Percentiles rank a stretch among this genome's conserved stretches.
phyloP scores from a whole-genome alignment of 2,329 filamentous ascomycete genomes.

The Cercospora canescens region DNA sequence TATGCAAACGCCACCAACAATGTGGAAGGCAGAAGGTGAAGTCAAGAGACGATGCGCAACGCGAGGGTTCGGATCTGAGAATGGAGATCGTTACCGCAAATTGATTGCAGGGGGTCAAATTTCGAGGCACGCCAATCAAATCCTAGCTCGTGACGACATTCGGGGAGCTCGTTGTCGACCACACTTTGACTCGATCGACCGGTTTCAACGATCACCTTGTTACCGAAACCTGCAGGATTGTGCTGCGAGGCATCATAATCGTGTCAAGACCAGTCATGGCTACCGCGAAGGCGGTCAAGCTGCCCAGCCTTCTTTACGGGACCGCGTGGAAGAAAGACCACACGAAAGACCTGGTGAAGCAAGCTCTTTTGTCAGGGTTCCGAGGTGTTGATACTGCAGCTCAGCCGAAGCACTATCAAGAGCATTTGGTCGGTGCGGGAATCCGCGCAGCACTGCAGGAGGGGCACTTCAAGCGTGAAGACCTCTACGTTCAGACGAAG shows the following conservation, averaged over 20 bases:
- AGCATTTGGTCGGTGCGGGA: constrained; percentile 68
- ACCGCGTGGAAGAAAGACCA: constrained; percentile 82
- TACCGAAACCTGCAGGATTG: neutral
- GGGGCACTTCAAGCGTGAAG: constrained; percentile 53
- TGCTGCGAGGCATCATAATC: constrained; percentile 1
- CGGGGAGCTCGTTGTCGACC: neutral
- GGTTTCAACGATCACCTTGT: constrained; percentile 17
- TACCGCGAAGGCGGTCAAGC: constrained; percentile 13
- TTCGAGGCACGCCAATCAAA: constrained; percentile 8
- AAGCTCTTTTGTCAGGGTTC: constrained; percentile 69
- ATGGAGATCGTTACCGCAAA: constrained; percentile 1
- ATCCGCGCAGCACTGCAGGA: constrained; percentile 62
- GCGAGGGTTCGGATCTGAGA: neutral
- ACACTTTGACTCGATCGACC: constrained; percentile 4
- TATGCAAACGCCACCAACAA: neutral
- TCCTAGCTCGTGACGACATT: constrained; percentile 3
- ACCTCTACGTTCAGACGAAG: constrained; percentile 82
- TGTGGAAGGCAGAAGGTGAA: neutral
- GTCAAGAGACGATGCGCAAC: constrained; percentile 1
- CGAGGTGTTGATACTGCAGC: constrained; percentile 75
- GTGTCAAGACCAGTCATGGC: constrained; percentile 15
- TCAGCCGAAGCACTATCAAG: constrained; percentile 73
- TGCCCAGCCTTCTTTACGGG: constrained; percentile 66
- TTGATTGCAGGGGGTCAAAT: constrained; percentile 2
- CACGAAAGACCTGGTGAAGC: constrained; percentile 66